Evolutionary conservation across 2,329 filamentous ascomycete species (phyloP).

Genomic region (Hysterium pulicare): DNA sequence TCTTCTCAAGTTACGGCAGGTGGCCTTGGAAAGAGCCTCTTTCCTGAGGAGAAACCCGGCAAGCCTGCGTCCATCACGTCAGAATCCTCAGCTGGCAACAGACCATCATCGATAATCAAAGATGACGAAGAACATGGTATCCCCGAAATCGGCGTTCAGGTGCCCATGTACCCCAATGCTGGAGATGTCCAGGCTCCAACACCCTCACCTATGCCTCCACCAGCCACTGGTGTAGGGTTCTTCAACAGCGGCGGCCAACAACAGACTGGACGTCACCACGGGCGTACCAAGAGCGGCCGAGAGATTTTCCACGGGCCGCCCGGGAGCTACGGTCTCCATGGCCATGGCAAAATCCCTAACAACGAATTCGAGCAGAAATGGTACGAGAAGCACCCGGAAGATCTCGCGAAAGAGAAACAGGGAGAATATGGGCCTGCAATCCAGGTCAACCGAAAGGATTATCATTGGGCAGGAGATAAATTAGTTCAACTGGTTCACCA

Average conservation of each 20-base stretch:
- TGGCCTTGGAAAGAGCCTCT: slow-evolving; percentile 65
- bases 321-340: slow-evolving; percentile 89
- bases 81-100: slow-evolving; percentile 39
- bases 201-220: slow-evolving; percentile 55
- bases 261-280: slow-evolving; percentile 55
- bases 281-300: slow-evolving; percentile 68
- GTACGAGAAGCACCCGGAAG: slow-evolving; percentile 88
- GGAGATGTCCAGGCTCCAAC: slow-evolving; percentile 96
- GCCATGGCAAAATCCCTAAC: slow-evolving; percentile 71
- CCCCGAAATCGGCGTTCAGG: slow-evolving; percentile 85
- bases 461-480: slow-evolving; percentile 83
- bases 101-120: slow-evolving; percentile 54
- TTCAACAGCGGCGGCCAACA: slow-evolving; percentile 51
- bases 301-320: slow-evolving; percentile 70
- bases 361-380: slow-evolving; percentile 89
- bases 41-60: slow-evolving; percentile 26
- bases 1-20: slow-evolving; percentile 82
- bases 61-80: slow-evolving; percentile 25
- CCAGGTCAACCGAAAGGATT: slow-evolving; percentile 63
- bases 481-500: slow-evolving; percentile 84
- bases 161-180: slow-evolving; percentile 89
- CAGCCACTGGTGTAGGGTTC: slow-evolving; percentile 49
- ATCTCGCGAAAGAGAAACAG: slow-evolving; percentile 69
- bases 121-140: slow-evolving; percentile 79
- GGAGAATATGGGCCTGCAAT: slow-evolving; percentile 60